Base-by-base conservation (phyloP, 495 filamentous ascomycete species). In the Daldinia bambusicola region DNA sequence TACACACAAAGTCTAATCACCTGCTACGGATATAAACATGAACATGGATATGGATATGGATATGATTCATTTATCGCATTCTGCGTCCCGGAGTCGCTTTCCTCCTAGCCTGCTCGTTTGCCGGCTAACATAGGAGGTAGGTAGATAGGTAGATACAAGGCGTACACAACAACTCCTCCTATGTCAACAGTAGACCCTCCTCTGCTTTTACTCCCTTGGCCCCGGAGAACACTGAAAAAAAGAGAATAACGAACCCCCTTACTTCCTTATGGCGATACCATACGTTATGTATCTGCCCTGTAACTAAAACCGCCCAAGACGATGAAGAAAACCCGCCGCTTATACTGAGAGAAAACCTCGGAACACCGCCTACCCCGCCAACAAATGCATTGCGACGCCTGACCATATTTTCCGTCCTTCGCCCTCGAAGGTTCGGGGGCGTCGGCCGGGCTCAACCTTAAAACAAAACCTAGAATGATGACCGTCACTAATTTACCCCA, bases 41-140 rank as follows among this genome's bases (percentile, higher is more conserved):
- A 16, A 53, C 10, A 53, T 6, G 26, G 1, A 26, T 26, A 26
- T 26, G 26, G 9, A 53, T 32, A 32, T 53, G 43, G 55, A 62
- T 56, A 63, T 61, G 20, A 61, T 67, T 55, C 18, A 62, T 63
- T 67, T 53, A 53, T 71, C 58, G 50, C 58, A 63, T 55, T 66
- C 67, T 65, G 41, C 34, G 52, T 34, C 16, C 53, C 22, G 32
- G 51, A 14, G 14, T 32, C 34, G 50, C 51, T 55, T 20, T 36
- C 18, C 20, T 22, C 43, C 43, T 48, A 48, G 53, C 38, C 37
- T 5, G 36, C 56, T 10, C 2, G 14, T 13, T 12, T 12, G 34
- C 48, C 26, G 20, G 37, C 31, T 45, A 32, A n/a, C 51, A 30
- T 51, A 50, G 34, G 7, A 60, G 34, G 34, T 36, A 36, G 26